These are phyloP conservation scores for Phaeomoniella chlamydospora DNA, from an alignment of 2,329 filamentous ascomycete genomes.

Conservation along the genomic window DNA sequence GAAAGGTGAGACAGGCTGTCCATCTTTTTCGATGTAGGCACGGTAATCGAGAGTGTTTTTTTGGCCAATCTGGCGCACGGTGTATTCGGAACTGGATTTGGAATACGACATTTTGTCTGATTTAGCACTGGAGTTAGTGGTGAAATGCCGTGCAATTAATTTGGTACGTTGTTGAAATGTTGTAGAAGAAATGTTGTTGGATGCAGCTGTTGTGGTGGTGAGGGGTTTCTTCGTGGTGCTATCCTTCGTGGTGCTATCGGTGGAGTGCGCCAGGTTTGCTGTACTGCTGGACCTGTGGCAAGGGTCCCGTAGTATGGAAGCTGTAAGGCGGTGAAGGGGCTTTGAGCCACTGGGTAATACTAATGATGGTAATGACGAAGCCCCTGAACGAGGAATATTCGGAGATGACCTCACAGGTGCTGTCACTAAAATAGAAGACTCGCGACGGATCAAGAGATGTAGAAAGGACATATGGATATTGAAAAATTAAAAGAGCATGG, in stretches of 20 bases:
- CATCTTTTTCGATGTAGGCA: slow-evolving; percentile 96
- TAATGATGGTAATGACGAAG: slow-evolving; percentile 1
- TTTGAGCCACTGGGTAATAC: not conserved
- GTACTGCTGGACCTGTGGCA: slow-evolving; percentile 1
- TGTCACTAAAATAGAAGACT: too few species aligned
- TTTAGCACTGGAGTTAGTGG: slow-evolving; percentile 15
- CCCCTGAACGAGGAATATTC: slow-evolving; percentile 1
- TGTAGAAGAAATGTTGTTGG: slow-evolving; percentile 28
- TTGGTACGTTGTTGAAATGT: slow-evolving; percentile 20
- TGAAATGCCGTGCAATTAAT: slow-evolving; percentile 33
- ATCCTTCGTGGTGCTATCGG: slow-evolving; percentile 6
- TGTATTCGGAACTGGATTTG: slow-evolving; percentile 54
- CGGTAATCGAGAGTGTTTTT: slow-evolving; percentile 93
- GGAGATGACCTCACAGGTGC: not conserved
- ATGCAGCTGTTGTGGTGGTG: slow-evolving; percentile 3
- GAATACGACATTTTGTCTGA: slow-evolving; percentile 16
- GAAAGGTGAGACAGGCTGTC: slow-evolving; percentile 83
- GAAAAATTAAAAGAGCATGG: too few species aligned
- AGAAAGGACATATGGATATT: too few species aligned
- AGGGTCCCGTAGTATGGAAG: not conserved
- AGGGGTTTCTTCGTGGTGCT: slow-evolving; percentile 8
- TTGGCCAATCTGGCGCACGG: slow-evolving; percentile 72
- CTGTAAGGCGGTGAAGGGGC: not conserved
- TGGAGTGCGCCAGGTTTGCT: slow-evolving; percentile 5
- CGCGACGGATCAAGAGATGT: too few species aligned